A percentile compares a stretch with the other conserved stretches of the same genome.
phyloP scores from a whole-genome alignment of 1,284 basidiomycete species.

The Cryptococcus sp. region DNA sequence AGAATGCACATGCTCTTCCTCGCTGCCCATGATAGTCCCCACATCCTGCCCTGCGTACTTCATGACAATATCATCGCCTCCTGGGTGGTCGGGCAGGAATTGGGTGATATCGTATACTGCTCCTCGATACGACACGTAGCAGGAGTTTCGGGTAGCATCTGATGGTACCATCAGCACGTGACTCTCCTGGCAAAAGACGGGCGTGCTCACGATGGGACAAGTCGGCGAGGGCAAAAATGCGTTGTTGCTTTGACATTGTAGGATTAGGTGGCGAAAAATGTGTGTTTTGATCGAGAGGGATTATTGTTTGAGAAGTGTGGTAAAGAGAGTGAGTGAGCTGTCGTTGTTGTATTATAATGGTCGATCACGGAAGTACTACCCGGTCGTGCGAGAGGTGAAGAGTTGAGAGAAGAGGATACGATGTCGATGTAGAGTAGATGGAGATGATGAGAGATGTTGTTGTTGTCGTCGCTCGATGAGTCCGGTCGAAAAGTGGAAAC shows the following conservation, averaged over 20 bases:
- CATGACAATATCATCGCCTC: slow-evolving; percentile 51
- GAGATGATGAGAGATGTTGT: no score
- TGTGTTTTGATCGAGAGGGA: not conserved
- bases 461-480: no score
- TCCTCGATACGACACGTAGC: slow-evolving; percentile 46
- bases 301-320: not conserved
- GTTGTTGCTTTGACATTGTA: slow-evolving; percentile 3
- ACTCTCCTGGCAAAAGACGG: not conserved
- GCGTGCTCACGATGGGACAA: slow-evolving; percentile 5
- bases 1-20: slow-evolving; percentile 85
- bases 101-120: slow-evolving; percentile 51
- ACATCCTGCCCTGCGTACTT: slow-evolving; percentile 80
- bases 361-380: no score
- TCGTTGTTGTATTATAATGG: not conserved
- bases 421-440: no score
- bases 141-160: slow-evolving; percentile 37
- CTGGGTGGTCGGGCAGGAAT: slow-evolving; percentile 50
- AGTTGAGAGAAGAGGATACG: no score
- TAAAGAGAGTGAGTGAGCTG: not conserved
- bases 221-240: slow-evolving; percentile 8
- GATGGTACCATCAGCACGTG: slow-evolving; percentile 1
- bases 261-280: slow-evolving; percentile 1
- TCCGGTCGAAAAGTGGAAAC: not conserved
- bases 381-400: no score
- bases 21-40: slow-evolving; percentile 72